Base-by-base conservation (phyloP, 2,329 filamentous ascomycete species). In the Plectosphaerella plurivora region DNA sequence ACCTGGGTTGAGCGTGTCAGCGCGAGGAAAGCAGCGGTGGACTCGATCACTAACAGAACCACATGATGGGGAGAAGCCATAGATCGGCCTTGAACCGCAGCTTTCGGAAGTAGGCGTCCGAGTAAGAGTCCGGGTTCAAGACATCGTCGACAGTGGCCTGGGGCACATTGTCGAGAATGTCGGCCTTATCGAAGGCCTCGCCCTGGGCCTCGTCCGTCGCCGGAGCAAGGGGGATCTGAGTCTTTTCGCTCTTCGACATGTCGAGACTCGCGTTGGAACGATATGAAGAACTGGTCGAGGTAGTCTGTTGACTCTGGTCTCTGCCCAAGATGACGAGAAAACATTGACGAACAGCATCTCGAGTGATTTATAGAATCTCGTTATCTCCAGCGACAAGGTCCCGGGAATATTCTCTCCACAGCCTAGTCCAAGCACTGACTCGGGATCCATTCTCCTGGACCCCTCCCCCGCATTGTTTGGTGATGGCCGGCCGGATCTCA, bases 51-150 rank as follows among this genome's bases (percentile, higher is more conserved):
- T 11, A 3, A 37, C 37, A 62, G 18, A 63, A 49, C 60, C 62
- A 65, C 61, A 67, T 66, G 41, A 67, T 48, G 0, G 65, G 64
- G 5, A 67, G 48, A 2, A 67, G 61, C n/a, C 55, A 62, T 12
- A 65, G 53, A 52, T 67, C 64, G 41, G 65, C 64, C 55, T 64
- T 65, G 60, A 60, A 61, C 1, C 60, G 59, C 5, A 67, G 59
- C 28, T 59, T 64, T 33, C 59, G 53, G 52, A 61, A 62, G 50
- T 65, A 59, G 8, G 49, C 58, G 18, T 58, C 59, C 3, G 61
- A 62, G 44, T 60, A 61, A 24, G 37, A 14, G n/a, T 41, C 37
- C 15, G 37, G 37, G 37, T 60, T 57, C 2, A 50, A 35, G 45
- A 46, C 47, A 28, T 50, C 53, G 36, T 55, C 52, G 36, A 59